Base-by-base conservation (phyloP, 1,284 basidiomycete species). In the Wolfiporia cocos region DNA sequence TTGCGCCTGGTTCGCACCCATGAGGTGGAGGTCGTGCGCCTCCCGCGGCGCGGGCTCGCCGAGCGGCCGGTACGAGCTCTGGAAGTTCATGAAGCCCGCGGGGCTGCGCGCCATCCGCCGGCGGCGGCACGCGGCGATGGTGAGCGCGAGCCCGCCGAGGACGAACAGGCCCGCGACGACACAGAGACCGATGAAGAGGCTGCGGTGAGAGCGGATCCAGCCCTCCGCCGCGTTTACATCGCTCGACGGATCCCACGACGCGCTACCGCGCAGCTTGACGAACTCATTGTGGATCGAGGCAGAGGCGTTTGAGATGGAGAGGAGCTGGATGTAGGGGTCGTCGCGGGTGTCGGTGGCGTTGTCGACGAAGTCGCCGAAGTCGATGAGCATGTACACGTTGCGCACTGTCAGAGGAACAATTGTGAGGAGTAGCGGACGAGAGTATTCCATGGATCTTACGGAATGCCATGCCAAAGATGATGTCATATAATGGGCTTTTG, bases 331-430 rank as follows among this genome's bases (percentile, higher is more conserved):
- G 53, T 56, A 67, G 2, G 65, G 64, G 28, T 48, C 44, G 5
- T 52, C 51, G 21, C 53, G 54, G 11, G 36, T 43, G n/a, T n/a
- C n/a, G 18, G 55, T 49, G 15, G 52, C 46, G 46, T 53, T 57
- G 38, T 60, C 61, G 44, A 64, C 55, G 47, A 66, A 67, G 48
- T 66, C 59, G 31, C 65, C 65, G 38, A 56, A 66, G 49, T 67
- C 49, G 49, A 66, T 51, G 32, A 62, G 43, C 15, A 59, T 50
- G 50, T 66, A 66, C 2, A 52, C 52, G 40, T 65, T 67, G 19
- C 63, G 58, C 28, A 65, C 63, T 66, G 50, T 2, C n/a, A 29
- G 19, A 14, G 9, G 30, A n/a, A n/a, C 22, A 29, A 20, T n/a
- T 26, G 35, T 24, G 36, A 29, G 12, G 20, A n/a, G n/a, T n/a